Evolutionary conservation across 495 filamentous ascomycete species (phyloP), one percentile per base, ranked within the genome.

Genomic region (Recurvomyces mirabilis): DNA sequence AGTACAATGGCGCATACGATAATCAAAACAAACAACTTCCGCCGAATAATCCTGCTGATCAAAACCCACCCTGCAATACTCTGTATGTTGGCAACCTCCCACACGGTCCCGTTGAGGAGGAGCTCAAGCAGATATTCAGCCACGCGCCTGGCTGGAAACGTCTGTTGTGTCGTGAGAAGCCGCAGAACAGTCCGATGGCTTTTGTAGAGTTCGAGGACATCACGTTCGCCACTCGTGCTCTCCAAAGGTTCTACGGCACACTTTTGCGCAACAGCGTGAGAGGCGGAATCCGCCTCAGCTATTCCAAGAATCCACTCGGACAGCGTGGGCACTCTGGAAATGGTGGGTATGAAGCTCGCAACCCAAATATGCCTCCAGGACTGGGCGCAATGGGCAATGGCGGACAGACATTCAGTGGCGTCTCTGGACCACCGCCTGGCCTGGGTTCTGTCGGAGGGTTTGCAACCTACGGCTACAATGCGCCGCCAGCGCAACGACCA

Each of bases 181-280:
- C n/a, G n/a, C 83, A 88, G 51, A 94, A 96, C 56, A 93, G 93
- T 0, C 91, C 93, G 11, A 96, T 96, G 93, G 96, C 91, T 57
- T 96, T 96, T 56, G 91, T 98, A 30, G 93, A 98, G 61, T 98
- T 96, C 58, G 91, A 96, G 54, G 88, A 98, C 58, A 77, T 94
- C 31, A 81, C 82, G 18, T 91, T 87, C 58, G 91, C 91, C 6
- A 95, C 91, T 43, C 93, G 93, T 59, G 82, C 89, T 0, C 70
- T 96, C 7, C 84, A 89, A 53, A 87, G 95, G 44, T 70, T 96
- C 14, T 96, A 96, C 52, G 91, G 91, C 0, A 78, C 83, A 41
- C 77, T 75, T 18, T 73, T 98, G 31, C 85, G 86, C 57, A 96
- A 95, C 62, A 91, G 84, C 61, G 75, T 87, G 58, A 96, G 94